Evolutionary conservation across 345 rosid genomes (phyloP).

Genomic region (Salix koriyanagi): DNA sequence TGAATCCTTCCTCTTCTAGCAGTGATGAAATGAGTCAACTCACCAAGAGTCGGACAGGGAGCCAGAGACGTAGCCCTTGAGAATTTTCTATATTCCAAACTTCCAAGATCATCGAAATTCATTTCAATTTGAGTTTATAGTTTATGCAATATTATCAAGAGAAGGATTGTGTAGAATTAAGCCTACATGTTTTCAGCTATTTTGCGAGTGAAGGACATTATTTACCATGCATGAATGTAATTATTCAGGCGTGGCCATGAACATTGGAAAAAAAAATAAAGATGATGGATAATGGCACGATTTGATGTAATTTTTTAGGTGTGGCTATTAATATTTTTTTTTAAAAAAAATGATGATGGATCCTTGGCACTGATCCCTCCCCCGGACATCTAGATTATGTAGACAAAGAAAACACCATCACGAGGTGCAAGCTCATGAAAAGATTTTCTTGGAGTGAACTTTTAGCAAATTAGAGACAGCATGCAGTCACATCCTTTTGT

Average conservation of each 20-base stretch:
- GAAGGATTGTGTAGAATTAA: not conserved
- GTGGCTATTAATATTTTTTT: too few species aligned
- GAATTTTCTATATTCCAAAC: not conserved
- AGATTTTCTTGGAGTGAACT: not conserved
- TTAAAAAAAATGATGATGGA: not conserved
- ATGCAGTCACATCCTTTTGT: not conserved
- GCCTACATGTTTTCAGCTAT: not conserved
- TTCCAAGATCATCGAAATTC: not conserved
- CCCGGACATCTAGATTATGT: not conserved
- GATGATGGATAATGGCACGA: not conserved
- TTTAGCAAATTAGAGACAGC: not conserved
- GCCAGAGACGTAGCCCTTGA: not conserved
- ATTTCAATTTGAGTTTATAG: not conserved
- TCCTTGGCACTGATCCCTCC: not conserved
- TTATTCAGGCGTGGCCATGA: not conserved
- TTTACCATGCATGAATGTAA: not conserved
- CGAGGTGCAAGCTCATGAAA: not conserved
- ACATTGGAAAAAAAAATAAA: not conserved
- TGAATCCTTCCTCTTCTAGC: not conserved
- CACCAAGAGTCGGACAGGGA: not conserved
- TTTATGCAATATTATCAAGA: not conserved
- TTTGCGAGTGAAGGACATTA: not conserved
- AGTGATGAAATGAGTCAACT: not conserved
- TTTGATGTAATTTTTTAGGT: not conserved
- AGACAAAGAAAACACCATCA: not conserved